Percentiles rank a stretch among this genome's conserved stretches.
These are phyloP conservation scores for Talaromyces piceae DNA, from an alignment of 2,329 filamentous ascomycete species.

Conservation along the genomic window DNA sequence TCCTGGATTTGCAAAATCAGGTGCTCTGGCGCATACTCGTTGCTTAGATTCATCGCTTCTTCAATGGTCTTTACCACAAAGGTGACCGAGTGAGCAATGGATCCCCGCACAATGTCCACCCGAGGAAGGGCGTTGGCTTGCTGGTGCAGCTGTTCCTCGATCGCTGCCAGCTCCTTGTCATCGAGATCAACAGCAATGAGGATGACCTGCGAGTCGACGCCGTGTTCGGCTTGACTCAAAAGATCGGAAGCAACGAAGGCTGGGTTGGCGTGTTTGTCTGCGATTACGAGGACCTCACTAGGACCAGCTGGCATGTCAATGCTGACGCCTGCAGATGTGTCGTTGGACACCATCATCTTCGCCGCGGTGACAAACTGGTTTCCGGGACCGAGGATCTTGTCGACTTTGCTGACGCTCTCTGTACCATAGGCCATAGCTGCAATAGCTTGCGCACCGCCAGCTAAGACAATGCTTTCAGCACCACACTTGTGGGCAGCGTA, in stretches of 20 bases:
- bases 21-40: slow-evolving; percentile 93
- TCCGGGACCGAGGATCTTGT: slow-evolving; percentile 95
- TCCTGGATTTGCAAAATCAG: slow-evolving; percentile 83
- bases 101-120: slow-evolving; percentile 84
- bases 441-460: slow-evolving; percentile 89
- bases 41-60: slow-evolving; percentile 75
- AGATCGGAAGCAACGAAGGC: slow-evolving; percentile 94
- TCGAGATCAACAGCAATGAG: slow-evolving; percentile 75
- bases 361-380: slow-evolving; percentile 98
- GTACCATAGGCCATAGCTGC: slow-evolving; percentile 97
- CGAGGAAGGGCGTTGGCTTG: slow-evolving; percentile 83
- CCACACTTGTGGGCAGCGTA: slow-evolving; percentile 96
- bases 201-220: slow-evolving; percentile 91
- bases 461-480: slow-evolving; percentile 90
- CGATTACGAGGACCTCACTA: slow-evolving; percentile 92
- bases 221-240: slow-evolving; percentile 92
- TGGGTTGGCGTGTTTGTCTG: slow-evolving; percentile 79
- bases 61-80: slow-evolving; percentile 64
- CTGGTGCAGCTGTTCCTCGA: slow-evolving; percentile 82
- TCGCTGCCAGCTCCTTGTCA: slow-evolving; percentile 66
- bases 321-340: slow-evolving; percentile 87
- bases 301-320: slow-evolving; percentile 99
- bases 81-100: slow-evolving; percentile 87
- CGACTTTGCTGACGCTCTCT: slow-evolving; percentile 87
- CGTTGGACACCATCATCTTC: slow-evolving; percentile 97